A percentile compares a stretch with the other conserved stretches of the same genome.
These are phyloP conservation scores for Tylopilus sp. DNA, from an alignment of 768 basidiomycete species.

Conservation along the genomic window DNA sequence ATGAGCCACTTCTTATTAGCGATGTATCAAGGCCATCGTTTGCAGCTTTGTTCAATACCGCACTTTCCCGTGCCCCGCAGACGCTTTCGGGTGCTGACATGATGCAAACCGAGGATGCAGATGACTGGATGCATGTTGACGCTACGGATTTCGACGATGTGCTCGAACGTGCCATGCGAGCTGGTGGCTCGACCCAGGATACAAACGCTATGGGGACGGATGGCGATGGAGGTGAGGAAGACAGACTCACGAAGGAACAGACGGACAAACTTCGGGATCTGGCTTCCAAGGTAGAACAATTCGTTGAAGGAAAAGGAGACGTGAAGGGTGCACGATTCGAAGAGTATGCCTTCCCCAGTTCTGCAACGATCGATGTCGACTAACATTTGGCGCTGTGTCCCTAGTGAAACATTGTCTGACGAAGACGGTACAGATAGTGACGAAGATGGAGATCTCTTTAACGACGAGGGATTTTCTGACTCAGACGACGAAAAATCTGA, in stretches of 20 bases:
- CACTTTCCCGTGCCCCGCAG: constrained; percentile 45
- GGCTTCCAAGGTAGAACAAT: constrained; percentile 83
- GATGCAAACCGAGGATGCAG: constrained; percentile 57
- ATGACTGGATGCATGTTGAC: constrained; percentile 86
- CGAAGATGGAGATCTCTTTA: constrained; percentile 32
- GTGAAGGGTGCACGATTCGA: constrained; percentile 86
- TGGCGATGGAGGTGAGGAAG: constrained; percentile 27
- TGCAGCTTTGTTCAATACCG: constrained; percentile 64
- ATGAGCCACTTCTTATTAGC: constrained; percentile 29
- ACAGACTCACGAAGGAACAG: constrained; percentile 57
- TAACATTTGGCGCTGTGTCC: neutral
- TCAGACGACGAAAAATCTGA: constrained; percentile 42
- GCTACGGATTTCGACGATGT: constrained; percentile 72
- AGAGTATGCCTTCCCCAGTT: constrained; percentile 58
- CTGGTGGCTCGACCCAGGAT: constrained; percentile 10
- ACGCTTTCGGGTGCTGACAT: constrained; percentile 14
- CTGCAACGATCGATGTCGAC: neutral
- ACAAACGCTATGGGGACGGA: constrained; percentile 53
- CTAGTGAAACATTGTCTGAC: constrained; percentile 68
- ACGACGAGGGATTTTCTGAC: constrained; percentile 42
- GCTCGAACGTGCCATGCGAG: constrained; percentile 43
- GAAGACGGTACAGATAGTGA: constrained; percentile 39
- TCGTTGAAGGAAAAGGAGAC: constrained; percentile 87
- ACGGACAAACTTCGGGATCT: constrained; percentile 69
- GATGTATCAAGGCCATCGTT: constrained; percentile 71